phyloP scores from a whole-genome alignment of 495 filamentous ascomycete species.

The Acidiella bohemica region DNA sequence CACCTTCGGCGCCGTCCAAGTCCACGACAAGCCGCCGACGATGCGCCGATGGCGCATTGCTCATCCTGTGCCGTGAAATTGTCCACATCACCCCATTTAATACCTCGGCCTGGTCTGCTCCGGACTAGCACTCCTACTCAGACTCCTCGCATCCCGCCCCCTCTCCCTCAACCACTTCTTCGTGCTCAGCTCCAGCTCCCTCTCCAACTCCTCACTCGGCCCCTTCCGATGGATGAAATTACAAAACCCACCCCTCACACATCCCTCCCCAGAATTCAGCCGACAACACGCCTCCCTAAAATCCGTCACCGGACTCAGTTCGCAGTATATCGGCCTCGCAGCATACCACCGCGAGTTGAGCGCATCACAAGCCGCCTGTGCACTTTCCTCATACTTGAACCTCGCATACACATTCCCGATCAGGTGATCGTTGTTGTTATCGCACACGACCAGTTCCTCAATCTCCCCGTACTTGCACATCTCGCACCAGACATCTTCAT shows the following conservation, averaged over 20 bases:
- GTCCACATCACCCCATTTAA: constrained; percentile 16
- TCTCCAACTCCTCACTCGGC: constrained; percentile 70
- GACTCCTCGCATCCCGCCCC: constrained; percentile 74
- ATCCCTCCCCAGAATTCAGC: constrained; percentile 87
- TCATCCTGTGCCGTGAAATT: too few species aligned
- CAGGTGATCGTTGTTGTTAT: constrained; percentile 85
- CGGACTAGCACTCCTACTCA: constrained; percentile 36
- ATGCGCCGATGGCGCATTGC: too few species aligned
- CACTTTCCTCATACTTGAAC: constrained; percentile 99
- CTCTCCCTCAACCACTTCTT: constrained; percentile 92
- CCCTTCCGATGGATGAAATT: constrained; percentile 99
- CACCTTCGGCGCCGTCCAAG: too few species aligned
- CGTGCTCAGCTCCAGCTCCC: constrained; percentile 71
- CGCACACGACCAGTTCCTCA: constrained; percentile 38
- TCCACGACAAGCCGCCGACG: too few species aligned
- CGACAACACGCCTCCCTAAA: constrained; percentile 97
- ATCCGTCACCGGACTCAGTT: constrained; percentile 90
- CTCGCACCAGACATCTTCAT: constrained; percentile 99
- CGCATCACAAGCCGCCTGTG: constrained; percentile 82
- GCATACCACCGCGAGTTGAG: constrained; percentile 96
- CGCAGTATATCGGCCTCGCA: constrained; percentile 93
- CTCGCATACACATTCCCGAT: constrained; percentile 99
- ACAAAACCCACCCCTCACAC: constrained; percentile 92
- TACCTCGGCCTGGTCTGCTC: constrained; percentile 29
- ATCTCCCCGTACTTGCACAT: constrained; percentile 46